Evolutionary conservation across 176 grass and related monocot genomes (phyloP), one percentile per base, ranked within the genome.

Genomic region (Raddia guianensis): DNA sequence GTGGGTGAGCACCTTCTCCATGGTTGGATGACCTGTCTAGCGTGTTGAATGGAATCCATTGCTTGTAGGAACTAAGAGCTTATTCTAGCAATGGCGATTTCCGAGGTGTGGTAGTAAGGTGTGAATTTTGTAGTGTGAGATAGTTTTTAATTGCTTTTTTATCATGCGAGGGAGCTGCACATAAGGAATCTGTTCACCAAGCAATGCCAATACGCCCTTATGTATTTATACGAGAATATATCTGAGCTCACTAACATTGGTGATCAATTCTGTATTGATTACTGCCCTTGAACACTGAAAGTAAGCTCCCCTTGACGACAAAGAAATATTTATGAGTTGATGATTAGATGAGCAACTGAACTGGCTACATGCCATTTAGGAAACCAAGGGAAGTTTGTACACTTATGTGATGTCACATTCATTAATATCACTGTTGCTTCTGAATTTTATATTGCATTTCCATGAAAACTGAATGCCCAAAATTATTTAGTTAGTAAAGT

Each of bases 1-100:
- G 90, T 98, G 20, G 96, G 96, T 94, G 75, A 89, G 92, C 14
- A 12, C 59, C 40, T 19, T 65, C 46, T 14, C 8, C 27, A 27
- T 27, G 27, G 27, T 27, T 27, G 27, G 3, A 19, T 72, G 27
- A 64, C 35, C 3, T 20, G 55, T 40, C n/a, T 18, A 2, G 75
- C 55, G 18, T 27, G 47, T 42, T 62, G 6, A 75, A 69, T 6
- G 18, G 2, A 49, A 34, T 63, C 10, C 56, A 34, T 14, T 2
- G 44, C 49, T 19, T 56, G 14, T 64, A 12, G 18, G 4, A 2
- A 15, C 21, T 73, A 68, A 66, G 57, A 72, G 48, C 42, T 55
- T 63, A 12, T 4, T 48, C 16, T 54, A 82, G 48, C 9, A 54
- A 49, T 72, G 19, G 5, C 7, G 14, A 73, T 72, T 67, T n/a